phyloP scores from a whole-genome alignment of 1,139 yeast genomes.

The Candida frijolesensis region DNA sequence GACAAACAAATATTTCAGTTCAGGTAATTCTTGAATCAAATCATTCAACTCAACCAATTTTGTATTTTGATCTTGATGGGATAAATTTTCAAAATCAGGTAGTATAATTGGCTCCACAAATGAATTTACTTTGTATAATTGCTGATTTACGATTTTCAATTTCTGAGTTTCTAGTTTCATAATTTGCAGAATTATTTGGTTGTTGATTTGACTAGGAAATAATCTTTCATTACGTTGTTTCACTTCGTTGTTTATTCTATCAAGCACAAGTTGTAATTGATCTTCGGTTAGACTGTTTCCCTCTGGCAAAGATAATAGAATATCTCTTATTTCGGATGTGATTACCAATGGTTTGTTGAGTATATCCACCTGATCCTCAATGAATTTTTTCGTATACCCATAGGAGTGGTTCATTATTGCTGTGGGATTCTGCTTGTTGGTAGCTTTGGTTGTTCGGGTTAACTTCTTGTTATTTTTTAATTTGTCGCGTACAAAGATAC shows the following conservation, averaged over 20 bases:
- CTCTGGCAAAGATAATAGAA: conserved; percentile 10
- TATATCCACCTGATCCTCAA: conserved; percentile 29
- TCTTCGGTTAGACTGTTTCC: conserved; percentile 18
- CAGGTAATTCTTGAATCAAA: conserved; percentile 37
- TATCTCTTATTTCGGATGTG: conserved; percentile 16
- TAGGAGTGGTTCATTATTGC: conserved; percentile 21
- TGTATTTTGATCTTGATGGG: conserved; percentile 14
- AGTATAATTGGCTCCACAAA: conserved; percentile 33
- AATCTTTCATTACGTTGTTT: conserved; percentile 31
- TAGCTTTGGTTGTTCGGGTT: neutral
- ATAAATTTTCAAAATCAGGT: conserved; percentile 24
- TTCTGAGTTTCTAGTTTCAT: conserved; percentile 35
- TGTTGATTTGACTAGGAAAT: conserved; percentile 34
- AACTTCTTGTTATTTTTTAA: neutral
- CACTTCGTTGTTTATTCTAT: conserved; percentile 30
- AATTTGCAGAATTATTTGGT: conserved; percentile 40
- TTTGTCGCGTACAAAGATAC: too few relatives aligned
- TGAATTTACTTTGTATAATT: conserved; percentile 23
- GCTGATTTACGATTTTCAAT: conserved; percentile 29
- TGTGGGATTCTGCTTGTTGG: neutral
- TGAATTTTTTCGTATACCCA: conserved; percentile 32
- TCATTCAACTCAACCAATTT: conserved; percentile 23
- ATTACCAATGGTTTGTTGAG: conserved; percentile 28
- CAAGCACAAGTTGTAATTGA: conserved; percentile 26
- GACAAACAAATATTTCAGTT: conserved; percentile 29